phyloP scores from a whole-genome alignment of 2,329 filamentous ascomycete genomes.

The Penicillium frequentans region DNA sequence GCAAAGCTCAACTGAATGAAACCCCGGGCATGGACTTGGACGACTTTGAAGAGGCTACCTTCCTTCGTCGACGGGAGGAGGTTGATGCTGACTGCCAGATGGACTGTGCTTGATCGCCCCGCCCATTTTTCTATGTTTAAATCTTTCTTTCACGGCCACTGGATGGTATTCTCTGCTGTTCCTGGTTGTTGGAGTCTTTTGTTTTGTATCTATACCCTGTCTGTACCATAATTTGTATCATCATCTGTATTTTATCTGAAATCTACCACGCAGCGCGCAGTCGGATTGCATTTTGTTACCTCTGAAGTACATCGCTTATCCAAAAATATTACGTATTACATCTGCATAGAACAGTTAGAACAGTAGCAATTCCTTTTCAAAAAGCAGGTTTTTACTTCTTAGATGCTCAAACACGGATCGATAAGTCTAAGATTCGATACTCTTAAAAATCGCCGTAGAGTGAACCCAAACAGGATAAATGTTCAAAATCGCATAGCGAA shows the following conservation, averaged over 20 bases:
- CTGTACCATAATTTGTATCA: neutral
- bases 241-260: neutral
- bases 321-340: neutral
- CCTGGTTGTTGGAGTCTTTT: neutral
- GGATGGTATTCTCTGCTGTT: neutral
- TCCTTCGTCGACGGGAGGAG: constrained; percentile 45
- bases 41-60: constrained; percentile 49
- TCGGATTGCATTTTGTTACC: neutral
- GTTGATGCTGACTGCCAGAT: constrained; percentile 36
- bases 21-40: constrained; percentile 32
- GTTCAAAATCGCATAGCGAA: too few species aligned
- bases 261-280: neutral
- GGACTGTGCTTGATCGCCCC: constrained; percentile 31
- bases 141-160: neutral
- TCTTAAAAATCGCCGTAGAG: too few species aligned
- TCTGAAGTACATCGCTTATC: neutral
- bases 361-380: neutral
- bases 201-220: neutral
- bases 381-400: neutral
- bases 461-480: neutral
- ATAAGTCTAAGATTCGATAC: too few species aligned
- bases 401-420: neutral
- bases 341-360: neutral
- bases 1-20: neutral
- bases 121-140: neutral